phyloP scores from a whole-genome alignment of 1,284 basidiomycete genomes.

The Apiotrichum siamense region DNA sequence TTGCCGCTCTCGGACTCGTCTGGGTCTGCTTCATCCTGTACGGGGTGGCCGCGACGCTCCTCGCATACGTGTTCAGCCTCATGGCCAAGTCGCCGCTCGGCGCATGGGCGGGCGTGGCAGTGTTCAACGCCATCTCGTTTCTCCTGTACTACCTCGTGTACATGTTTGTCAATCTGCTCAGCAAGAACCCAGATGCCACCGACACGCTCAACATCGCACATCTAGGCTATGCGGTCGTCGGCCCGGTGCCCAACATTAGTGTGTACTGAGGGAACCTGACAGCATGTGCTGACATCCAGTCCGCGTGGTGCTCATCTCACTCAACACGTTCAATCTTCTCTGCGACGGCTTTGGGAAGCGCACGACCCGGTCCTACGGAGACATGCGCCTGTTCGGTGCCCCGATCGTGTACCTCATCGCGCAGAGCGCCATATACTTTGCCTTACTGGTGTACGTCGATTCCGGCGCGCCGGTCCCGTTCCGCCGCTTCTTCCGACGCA shows the following conservation, averaged over 20 bases:
- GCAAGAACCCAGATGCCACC: constrained; percentile 51
- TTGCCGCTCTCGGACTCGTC: constrained; percentile 58
- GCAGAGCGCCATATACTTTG: constrained; percentile 54
- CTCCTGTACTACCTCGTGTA: constrained; percentile 57
- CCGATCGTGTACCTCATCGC: constrained; percentile 68
- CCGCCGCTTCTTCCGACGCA: constrained; percentile 1
- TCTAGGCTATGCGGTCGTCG: constrained; percentile 61
- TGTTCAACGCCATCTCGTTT: constrained; percentile 68
- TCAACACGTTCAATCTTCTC: constrained; percentile 69
- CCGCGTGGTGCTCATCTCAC: constrained; percentile 62
- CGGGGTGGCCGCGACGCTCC: constrained; percentile 59
- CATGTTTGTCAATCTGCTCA: constrained; percentile 62
- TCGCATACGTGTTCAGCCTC: constrained; percentile 59
- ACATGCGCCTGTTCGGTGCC: constrained; percentile 61
- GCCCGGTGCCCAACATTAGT: constrained; percentile 60
- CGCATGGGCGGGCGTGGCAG: constrained; percentile 65
- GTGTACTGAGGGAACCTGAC: neutral
- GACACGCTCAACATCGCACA: constrained; percentile 58
- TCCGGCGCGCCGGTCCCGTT: constrained; percentile 53
- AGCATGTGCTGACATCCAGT: neutral
- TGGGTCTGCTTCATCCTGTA: constrained; percentile 66
- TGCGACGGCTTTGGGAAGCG: constrained; percentile 57
- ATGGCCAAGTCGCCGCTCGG: constrained; percentile 62
- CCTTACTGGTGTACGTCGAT: constrained; percentile 58
- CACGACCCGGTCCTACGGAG: constrained; percentile 52